Percentiles rank a stretch among this genome's conserved stretches.
Evolutionary conservation across 441 rosid species (phyloP).

Genomic region (Arabidopsis hybrid): DNA sequence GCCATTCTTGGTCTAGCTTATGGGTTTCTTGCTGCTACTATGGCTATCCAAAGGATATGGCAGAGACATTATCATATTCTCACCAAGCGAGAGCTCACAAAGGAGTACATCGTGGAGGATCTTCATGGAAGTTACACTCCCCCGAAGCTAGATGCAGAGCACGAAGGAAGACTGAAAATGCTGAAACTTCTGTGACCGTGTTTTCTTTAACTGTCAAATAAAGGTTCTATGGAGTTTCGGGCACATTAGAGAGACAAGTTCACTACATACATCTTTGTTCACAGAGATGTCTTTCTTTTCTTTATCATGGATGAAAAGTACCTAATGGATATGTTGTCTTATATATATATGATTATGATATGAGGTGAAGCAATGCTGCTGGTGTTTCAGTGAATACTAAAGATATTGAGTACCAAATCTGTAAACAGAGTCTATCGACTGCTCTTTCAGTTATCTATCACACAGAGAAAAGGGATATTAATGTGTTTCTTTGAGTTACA

Average conservation of each 20-base stretch:
- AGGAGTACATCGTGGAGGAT: conserved; percentile 92
- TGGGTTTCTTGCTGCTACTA: conserved; percentile 94
- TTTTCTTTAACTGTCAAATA: conserved; percentile 16
- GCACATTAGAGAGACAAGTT: not conserved
- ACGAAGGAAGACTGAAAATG: conserved; percentile 76
- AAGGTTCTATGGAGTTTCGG: conserved; percentile 22
- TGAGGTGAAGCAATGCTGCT: conserved; percentile 9
- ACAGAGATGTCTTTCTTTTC: not conserved
- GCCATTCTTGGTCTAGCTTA: conserved; percentile 93
- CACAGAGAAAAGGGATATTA: not conserved
- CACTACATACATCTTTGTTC: not conserved
- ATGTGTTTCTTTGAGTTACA: not conserved
- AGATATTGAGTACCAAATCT: conserved; percentile 1
- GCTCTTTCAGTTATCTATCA: not conserved
- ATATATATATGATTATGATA: not conserved
- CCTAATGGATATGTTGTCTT: conserved; percentile 13
- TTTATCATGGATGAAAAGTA: not conserved
- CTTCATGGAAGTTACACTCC: conserved; percentile 85
- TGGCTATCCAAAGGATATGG: conserved; percentile 97
- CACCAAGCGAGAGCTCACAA: conserved; percentile 87
- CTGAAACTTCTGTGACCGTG: conserved; percentile 71
- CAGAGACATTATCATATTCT: conserved; percentile 96
- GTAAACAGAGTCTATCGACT: not conserved
- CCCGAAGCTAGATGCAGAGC: conserved; percentile 82
- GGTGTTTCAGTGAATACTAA: not conserved